phyloP scores from a whole-genome alignment of 768 basidiomycete genomes.

The Mycena indigotica region DNA sequence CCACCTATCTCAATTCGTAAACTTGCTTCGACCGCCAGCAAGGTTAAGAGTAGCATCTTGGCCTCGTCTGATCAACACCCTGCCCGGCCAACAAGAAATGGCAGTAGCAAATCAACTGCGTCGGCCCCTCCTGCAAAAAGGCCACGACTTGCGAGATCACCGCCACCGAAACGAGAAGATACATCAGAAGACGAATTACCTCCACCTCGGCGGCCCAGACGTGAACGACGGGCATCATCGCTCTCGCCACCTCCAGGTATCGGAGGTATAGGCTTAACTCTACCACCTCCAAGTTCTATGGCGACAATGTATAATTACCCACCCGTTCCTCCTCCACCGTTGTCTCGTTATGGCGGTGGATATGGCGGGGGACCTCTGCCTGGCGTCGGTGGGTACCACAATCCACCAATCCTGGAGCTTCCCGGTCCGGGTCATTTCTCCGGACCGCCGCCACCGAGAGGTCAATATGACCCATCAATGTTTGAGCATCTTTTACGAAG shows the following conservation, averaged over 20 bases:
- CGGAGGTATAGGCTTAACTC: background rate
- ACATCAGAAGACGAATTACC: constrained; percentile 11
- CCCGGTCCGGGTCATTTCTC: background rate
- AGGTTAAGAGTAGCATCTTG: background rate
- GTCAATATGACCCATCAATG: background rate
- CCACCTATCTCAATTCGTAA: background rate
- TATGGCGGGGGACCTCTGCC: background rate
- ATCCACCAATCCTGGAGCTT: background rate
- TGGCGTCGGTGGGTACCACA: background rate
- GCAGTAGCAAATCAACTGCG: constrained; percentile 15
- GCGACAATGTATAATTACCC: background rate
- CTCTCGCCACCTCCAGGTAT: background rate
- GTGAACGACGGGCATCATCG: background rate
- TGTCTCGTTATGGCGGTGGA: background rate
- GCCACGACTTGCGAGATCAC: constrained; percentile 2
- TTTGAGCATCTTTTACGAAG: background rate
- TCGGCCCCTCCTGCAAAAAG: constrained; percentile 15
- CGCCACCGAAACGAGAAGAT: constrained; percentile 1
- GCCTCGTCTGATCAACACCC: background rate
- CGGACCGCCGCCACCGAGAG: background rate
- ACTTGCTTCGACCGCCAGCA: background rate
- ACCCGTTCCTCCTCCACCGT: background rate
- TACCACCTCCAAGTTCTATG: background rate
- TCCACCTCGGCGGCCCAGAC: constrained; percentile 1
- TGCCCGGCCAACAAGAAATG: constrained; percentile 3